Evolutionary conservation across 257 asterid species (phyloP).

Genomic region (Solanum sitiens): DNA sequence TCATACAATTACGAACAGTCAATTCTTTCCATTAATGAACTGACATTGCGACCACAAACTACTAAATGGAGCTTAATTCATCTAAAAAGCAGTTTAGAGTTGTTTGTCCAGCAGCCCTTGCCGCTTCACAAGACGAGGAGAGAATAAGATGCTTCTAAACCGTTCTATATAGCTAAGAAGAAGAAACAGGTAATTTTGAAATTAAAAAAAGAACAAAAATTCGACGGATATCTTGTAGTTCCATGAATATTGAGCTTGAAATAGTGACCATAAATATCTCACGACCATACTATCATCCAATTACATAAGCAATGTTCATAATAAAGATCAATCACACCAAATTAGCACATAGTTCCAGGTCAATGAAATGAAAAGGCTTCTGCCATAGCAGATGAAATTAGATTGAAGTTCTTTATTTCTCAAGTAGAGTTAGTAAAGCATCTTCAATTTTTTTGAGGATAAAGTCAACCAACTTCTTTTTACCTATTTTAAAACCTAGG

Average conservation of each 20-base stretch:
- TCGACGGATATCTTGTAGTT: neutral
- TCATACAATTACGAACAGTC: too few relatives aligned
- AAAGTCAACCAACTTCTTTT: too few relatives aligned
- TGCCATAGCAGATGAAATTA: neutral
- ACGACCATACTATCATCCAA: neutral
- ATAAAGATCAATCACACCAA: neutral
- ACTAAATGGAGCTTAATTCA: too few relatives aligned
- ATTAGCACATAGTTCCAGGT: neutral
- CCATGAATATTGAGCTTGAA: neutral
- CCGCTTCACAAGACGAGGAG: neutral
- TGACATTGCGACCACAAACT: too few relatives aligned
- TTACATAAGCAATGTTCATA: neutral
- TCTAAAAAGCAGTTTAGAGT: too few relatives aligned
- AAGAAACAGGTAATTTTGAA: neutral
- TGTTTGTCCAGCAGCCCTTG: neutral
- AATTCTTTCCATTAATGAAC: too few relatives aligned
- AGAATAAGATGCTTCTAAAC: neutral
- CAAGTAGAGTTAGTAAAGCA: too few relatives aligned
- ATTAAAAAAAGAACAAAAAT: neutral
- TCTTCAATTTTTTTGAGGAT: too few relatives aligned
- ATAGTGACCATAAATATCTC: neutral
- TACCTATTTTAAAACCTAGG: neutral
- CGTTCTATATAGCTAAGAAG: neutral
- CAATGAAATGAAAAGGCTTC: too few relatives aligned
- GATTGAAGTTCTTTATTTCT: too few relatives aligned